phyloP scores from a whole-genome alignment of 2,329 filamentous ascomycete genomes.

The Sporothrix pallida region DNA sequence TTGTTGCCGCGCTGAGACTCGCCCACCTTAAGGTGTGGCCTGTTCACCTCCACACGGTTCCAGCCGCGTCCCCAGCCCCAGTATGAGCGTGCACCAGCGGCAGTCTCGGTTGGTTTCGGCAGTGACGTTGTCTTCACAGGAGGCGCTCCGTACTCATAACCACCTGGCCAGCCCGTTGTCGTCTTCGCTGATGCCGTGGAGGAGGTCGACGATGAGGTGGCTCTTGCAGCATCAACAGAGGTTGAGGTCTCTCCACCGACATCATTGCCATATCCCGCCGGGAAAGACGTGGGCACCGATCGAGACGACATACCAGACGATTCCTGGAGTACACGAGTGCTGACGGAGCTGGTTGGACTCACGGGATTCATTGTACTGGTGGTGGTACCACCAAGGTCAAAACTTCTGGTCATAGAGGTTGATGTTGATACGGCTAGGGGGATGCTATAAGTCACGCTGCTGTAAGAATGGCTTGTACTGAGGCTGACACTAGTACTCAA shows the following conservation, averaged over 20 bases:
- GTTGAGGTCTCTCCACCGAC: conserved; percentile 13
- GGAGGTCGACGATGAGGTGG: neutral
- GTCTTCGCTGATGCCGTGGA: neutral
- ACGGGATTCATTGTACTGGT: neutral
- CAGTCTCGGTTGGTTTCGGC: neutral
- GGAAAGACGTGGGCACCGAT: conserved; percentile 3
- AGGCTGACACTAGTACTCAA: neutral
- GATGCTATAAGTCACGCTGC: neutral
- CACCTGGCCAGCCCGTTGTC: conserved; percentile 33
- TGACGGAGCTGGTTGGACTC: neutral
- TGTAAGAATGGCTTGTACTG: neutral
- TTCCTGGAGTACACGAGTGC: neutral
- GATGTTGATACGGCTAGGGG: neutral
- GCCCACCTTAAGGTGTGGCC: neutral
- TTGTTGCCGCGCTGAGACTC: neutral
- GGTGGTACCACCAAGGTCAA: neutral
- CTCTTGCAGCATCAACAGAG: conserved; percentile 3
- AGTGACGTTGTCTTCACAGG: conserved; percentile 7
- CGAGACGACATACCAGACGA: neutral
- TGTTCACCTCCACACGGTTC: conserved; percentile 17
- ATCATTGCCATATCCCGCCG: neutral
- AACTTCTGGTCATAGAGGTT: conserved; percentile 10
- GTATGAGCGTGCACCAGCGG: neutral
- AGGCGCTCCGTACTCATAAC: conserved; percentile 33
- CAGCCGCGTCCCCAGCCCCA: conserved; percentile 28